Base-by-base conservation (phyloP, 306 rosid genomes). In the Vigna angularis region DNA sequence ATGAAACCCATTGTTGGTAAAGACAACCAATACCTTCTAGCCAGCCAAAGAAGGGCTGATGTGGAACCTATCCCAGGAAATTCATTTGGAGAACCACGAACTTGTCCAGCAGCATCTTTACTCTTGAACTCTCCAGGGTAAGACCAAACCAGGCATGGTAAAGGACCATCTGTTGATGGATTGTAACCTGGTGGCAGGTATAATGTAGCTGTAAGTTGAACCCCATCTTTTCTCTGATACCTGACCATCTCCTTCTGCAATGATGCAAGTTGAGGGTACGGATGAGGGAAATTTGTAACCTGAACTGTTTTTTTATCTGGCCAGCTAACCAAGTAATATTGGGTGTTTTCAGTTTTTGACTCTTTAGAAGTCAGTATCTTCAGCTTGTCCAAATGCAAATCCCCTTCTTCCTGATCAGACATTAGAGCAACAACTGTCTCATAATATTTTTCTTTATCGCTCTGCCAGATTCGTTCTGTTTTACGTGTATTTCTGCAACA, bases 71-170 rank as follows among this genome's bases (percentile, higher is more conserved):
- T 93, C 68, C 99, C 92, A 38, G 99, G 89, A 90, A 95, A 95
- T 86, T 93, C 98, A 91, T 95, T 95, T 4, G 99, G 99, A 80
- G 99, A 95, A 70, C 98, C 96, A 66, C 98, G 98, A 78, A 95
- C 99, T 83, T 95, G 99, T 75, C 99, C 93, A 57, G 99, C 99
- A 69, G 99, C 99, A 72, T 93, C 98, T 87, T 95, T 95, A 86
- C 99, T 95, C 83, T 95, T 95, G 83, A 95, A 95, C 72, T 95
- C 99, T 61, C 99, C 99, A 13, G 99, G 99, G 69, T 95, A 95
- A 73, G 99, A 95, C 99, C 99, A 95, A 73, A 95, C 78, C 87
- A 95, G 80, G 83, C 99, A 95, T 18, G 99, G 99, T 86, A 95
- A 89, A 81, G 98, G 91, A 48, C 99, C 99, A 73, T 95, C 98